Base-by-base conservation (phyloP, 2,329 filamentous ascomycete species). In the Aspergillus quadrilineatus region DNA sequence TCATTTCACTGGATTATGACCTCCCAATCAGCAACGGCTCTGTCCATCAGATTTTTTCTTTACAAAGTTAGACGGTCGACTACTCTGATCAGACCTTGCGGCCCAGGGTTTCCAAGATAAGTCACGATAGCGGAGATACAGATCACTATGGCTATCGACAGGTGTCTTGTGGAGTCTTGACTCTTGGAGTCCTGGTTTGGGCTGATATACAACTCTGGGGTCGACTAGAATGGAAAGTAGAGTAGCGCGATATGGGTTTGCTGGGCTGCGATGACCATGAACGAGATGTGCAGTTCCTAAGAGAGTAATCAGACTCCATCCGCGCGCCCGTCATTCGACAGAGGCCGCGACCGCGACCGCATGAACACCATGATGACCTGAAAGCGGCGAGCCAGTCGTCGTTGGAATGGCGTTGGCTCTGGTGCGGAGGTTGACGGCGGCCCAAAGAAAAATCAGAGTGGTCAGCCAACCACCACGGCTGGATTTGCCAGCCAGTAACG, bases 401-500 rank as follows among this genome's bases (percentile, higher is more conserved):
- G 10, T 34, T 34, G 30, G 30, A 34, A 10, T 34, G 34, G 36
- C 30, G 37, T 34, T 54, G 50, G 4, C 41, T 37, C 30, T 45
- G 47, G 30, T 50, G 53, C 39, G 32, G 32, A 36, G 29, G 30
- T 32, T 50, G 22, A 37, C 46, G 34, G 45, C 28, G 41, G 53
- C 56, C 51, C 52, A 58, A 58, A 51, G 37, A 37, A 57, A 57
- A 54, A 52, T 41, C 41, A 26, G 26, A 50, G 50, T 51, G 55
- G 58, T 52, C 58, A 58, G 58, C 58, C 58, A 60, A 60, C 58
- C 58, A 60, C 58, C 56, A 50, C 29, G 12, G 30, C 29, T 43
- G 56, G 55, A 60, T 58, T 60, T 60, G 58, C 58, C 58, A 60
- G 56, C 58, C 55, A 57, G 55, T 55, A 48, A 60, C 58, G 58